Base-by-base conservation (phyloP, 306 rosid species). In the Vigna radiata region DNA sequence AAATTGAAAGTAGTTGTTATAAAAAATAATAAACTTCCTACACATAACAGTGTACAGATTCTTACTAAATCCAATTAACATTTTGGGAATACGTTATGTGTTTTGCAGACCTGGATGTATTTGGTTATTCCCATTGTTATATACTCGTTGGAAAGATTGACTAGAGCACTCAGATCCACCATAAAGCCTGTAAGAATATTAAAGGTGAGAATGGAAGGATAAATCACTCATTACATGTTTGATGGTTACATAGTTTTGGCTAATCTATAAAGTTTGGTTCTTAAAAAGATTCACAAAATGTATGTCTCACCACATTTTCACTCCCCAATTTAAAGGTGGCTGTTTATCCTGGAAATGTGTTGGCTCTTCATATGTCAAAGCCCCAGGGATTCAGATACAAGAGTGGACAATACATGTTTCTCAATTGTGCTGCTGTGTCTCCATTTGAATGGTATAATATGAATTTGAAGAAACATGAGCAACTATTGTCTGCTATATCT, bases 321-420 rank as follows among this genome's bases (percentile, higher is more conserved):
- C 15, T 75, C 54, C n/a, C 59, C 53, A 72, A 49, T 55, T 58
- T 85, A 80, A 85, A 90, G 95, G 95, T 86, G 85, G 92, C 89
- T 74, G 77, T 85, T 61, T 86, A 88, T 79, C 88, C 90, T 31
- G 95, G 92, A 60, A 90, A 86, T 71, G 95, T 88, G 21, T 53
- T 90, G 79, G 79, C 89, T 23, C 84, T 90, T 56, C 79, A 86
- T 18, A 79, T 90, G 95, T 86, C 92, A 41, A 88, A 86, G 89
- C 95, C 95, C 25, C 86, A 81, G 8, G 89, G 90, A 12, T 88
- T 86, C 79, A 79, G 73, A 65, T 88, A 88, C 86, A 82, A 72
- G 46, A 86, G 92, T 73, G 90, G 95, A 76, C 90, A 88, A 81
- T 90, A 81, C 83, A 90, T 90, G 83, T 85, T 85, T 83, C 72